Evolutionary conservation across 129 eudicot genomes (phyloP).

Genomic region (Chrysanthemum seticuspe): DNA sequence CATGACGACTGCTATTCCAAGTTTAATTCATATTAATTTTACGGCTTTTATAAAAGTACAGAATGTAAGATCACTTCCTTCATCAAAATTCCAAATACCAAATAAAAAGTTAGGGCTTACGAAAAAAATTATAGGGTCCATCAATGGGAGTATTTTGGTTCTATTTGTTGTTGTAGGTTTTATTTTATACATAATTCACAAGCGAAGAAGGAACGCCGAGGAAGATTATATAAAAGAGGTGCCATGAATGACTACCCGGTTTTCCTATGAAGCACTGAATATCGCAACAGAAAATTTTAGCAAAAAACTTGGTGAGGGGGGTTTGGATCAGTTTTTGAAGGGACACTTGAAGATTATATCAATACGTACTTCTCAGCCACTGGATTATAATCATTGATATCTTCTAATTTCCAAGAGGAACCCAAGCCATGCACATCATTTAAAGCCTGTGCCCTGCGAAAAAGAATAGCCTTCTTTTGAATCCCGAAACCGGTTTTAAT

Average conservation of each 20-base stretch:
- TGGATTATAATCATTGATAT: too few relatives aligned
- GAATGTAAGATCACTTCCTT: not conserved
- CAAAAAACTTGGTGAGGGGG: slow-evolving; percentile 51
- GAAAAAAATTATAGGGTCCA: not conserved
- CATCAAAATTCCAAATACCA: not conserved
- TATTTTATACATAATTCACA: not conserved
- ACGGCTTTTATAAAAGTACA: slow-evolving; percentile 37
- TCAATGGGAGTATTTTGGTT: not conserved
- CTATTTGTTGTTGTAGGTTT: not conserved
- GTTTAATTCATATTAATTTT: not conserved
- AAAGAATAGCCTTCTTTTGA: too few relatives aligned
- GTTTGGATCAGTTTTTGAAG: slow-evolving; percentile 49
- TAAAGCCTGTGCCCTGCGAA: too few relatives aligned
- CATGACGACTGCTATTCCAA: not conserved
- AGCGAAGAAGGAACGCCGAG: not conserved
- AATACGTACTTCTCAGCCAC: too few relatives aligned
- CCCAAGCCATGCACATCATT: too few relatives aligned
- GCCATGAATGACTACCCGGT: slow-evolving; percentile 45
- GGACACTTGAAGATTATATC: slow-evolving; percentile 20
- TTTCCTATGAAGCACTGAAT: slow-evolving; percentile 34
- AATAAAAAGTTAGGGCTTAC: too few relatives aligned
- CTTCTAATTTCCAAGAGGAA: too few relatives aligned
- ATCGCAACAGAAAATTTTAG: slow-evolving; percentile 35
- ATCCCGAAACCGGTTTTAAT: too few relatives aligned
- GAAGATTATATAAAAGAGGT: slow-evolving; percentile 39